Evolutionary conservation across 2,329 filamentous ascomycete genomes (phyloP).

Genomic region (Coleophoma cylindrospora): DNA sequence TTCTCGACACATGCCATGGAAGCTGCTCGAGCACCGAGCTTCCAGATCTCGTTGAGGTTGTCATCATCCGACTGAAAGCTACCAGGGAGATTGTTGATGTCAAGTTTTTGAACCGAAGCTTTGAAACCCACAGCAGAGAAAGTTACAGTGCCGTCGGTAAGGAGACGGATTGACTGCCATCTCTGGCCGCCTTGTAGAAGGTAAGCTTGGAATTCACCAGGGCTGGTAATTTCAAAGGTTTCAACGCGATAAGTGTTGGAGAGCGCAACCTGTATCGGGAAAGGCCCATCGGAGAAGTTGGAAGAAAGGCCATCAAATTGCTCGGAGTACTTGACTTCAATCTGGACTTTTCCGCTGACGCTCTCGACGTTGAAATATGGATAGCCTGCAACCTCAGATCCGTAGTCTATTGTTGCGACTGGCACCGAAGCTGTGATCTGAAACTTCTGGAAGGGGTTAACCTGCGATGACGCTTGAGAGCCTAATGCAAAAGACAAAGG

Average conservation of each 20-base stretch:
- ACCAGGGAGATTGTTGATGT: slow-evolving; percentile 21
- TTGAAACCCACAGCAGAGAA: slow-evolving; percentile 28
- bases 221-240: slow-evolving; percentile 30
- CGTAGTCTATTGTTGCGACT: slow-evolving; percentile 23
- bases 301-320: slow-evolving; percentile 22
- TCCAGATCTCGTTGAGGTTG: slow-evolving; percentile 29
- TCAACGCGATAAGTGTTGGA: slow-evolving; percentile 32
- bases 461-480: too few relatives aligned
- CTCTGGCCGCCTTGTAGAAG: slow-evolving; percentile 35
- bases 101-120: slow-evolving; percentile 4
- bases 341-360: slow-evolving; percentile 15
- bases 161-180: slow-evolving; percentile 32
- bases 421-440: neutral
- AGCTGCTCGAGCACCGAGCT: slow-evolving; percentile 29
- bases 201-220: slow-evolving; percentile 24
- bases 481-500: too few relatives aligned
- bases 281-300: slow-evolving; percentile 27
- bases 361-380: slow-evolving; percentile 25
- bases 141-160: slow-evolving; percentile 27
- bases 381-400: slow-evolving; percentile 26
- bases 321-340: slow-evolving; percentile 31
- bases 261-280: slow-evolving; percentile 7
- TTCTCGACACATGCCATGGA: slow-evolving; percentile 31
- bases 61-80: slow-evolving; percentile 25
- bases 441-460: too few relatives aligned